phyloP scores from a whole-genome alignment of 108 stramenopile genomes.

The Thalassiosira profunda region DNA sequence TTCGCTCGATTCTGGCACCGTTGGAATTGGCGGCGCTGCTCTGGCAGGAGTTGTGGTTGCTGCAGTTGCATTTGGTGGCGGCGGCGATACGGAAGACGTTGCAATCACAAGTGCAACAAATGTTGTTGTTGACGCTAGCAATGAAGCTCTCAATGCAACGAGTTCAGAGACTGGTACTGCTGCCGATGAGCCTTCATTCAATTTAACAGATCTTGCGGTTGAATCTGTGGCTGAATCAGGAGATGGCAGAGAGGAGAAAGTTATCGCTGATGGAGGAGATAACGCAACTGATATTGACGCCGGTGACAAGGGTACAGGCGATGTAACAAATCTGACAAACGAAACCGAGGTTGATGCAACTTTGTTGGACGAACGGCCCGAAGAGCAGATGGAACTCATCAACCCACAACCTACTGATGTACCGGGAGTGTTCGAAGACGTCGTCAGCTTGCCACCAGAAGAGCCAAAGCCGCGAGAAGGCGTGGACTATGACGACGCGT shows the following conservation, averaged over 20 bases:
- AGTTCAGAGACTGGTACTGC: not conserved
- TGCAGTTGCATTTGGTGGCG: not conserved
- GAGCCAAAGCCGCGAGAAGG: no score
- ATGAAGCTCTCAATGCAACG: no score
- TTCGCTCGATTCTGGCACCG: not conserved
- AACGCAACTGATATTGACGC: no score
- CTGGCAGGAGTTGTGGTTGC: not conserved
- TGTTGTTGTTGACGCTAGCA: not conserved
- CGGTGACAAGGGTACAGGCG: no score
- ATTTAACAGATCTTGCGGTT: not conserved
- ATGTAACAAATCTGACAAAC: no score
- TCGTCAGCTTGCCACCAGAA: no score
- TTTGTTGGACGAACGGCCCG: no score
- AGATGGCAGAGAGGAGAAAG: no score
- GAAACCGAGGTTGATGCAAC: not conserved
- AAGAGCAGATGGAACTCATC: not conserved
- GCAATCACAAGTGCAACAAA: conserved; percentile 3
- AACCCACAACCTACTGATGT: not conserved
- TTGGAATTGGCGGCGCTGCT: not conserved
- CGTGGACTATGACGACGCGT: not conserved
- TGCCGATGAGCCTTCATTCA: not conserved
- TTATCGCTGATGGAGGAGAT: no score
- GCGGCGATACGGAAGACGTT: not conserved
- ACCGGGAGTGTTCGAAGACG: not conserved
- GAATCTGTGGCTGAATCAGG: no score